phyloP scores from a whole-genome alignment of 2,329 filamentous ascomycete species.

The Apiospora rasikravindrae region DNA sequence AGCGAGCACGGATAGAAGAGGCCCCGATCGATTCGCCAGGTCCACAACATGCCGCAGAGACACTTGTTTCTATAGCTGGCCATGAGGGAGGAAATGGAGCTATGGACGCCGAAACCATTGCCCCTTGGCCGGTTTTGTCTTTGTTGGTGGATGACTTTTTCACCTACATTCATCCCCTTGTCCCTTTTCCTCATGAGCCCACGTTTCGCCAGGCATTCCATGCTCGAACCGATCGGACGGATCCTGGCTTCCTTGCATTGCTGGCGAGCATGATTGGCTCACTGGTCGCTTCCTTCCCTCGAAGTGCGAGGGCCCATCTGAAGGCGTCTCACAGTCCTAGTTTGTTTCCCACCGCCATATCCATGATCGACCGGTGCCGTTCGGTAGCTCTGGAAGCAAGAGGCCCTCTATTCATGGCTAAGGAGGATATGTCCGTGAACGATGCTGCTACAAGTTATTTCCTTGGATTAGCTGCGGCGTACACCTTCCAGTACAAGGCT shows the following conservation, averaged over 20 bases:
- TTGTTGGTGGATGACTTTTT: slow-evolving; percentile 82
- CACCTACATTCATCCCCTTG: slow-evolving; percentile 78
- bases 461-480: slow-evolving; percentile 68
- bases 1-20: slow-evolving; percentile 47
- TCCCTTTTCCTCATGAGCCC: slow-evolving; percentile 79
- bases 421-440: slow-evolving; percentile 60
- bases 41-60: slow-evolving; percentile 54
- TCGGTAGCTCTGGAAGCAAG: slow-evolving; percentile 71
- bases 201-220: slow-evolving; percentile 74
- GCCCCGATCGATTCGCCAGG: slow-evolving; percentile 39
- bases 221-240: slow-evolving; percentile 68
- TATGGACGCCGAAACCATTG: slow-evolving; percentile 71
- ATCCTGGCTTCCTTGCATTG: slow-evolving; percentile 71
- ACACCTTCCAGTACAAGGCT: slow-evolving; percentile 71
- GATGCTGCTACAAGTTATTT: slow-evolving; percentile 80
- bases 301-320: slow-evolving; percentile 72
- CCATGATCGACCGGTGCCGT: slow-evolving; percentile 73
- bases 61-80: slow-evolving; percentile 51
- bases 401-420: slow-evolving; percentile 52
- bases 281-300: slow-evolving; percentile 77
- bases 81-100: slow-evolving; percentile 42
- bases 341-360: slow-evolving; percentile 71
- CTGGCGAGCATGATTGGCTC: slow-evolving; percentile 76
- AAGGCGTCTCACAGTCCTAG: slow-evolving; percentile 69
- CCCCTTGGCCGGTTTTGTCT: slow-evolving; percentile 70